Base-by-base conservation (phyloP, 768 basidiomycete genomes). In the Rhizopogon vinicolor region DNA sequence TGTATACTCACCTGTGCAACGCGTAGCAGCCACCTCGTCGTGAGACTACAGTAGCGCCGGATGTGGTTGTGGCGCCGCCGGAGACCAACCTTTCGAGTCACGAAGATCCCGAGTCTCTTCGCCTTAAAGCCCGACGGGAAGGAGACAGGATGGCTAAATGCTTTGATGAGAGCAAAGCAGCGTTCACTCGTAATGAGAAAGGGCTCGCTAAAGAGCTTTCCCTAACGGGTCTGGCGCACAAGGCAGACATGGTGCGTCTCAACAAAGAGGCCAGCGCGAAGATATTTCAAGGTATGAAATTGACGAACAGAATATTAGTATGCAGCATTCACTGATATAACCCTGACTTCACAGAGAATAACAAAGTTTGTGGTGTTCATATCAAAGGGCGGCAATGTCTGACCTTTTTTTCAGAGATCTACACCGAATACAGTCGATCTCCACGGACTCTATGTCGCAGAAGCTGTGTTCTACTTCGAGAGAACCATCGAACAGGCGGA, bases 381-480 rank as follows among this genome's bases (percentile, higher is more conserved):
- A 28, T 42, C 16, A 12, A n/a, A 44, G 6, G 10, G 19, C 14
- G 19, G 37, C 18, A 0, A 7, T 22, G 3, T 44, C 13, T 37
- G 51, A 31, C 46, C n/a, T 12, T 18, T 43, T 49, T 41, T 39
- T 13, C 13, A 52, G 55, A 28, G 33, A 37, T 4, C 83, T 44
- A 69, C 77, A 52, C 76, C 77, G 1, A 86, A 84, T 2, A 86
- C 89, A 67, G 74, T 94, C 49, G 92, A 95, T 68, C 72, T 94
- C 25, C 92, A 95, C 66, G 89, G 91, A 2, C 74, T 95, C 2
- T 92, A 88, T 69, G 92, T 93, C 51, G 86, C 88, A 64, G 93
- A 97, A 71, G 89, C 91, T 16, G 84, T 93, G 46, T 69, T 76
- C 41, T 77, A 78, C 53, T 84, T 87, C 1, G 92, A 55, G 66